Base-by-base conservation (phyloP, 2,329 filamentous ascomycete genomes). In the Aspergillus sp. region DNA sequence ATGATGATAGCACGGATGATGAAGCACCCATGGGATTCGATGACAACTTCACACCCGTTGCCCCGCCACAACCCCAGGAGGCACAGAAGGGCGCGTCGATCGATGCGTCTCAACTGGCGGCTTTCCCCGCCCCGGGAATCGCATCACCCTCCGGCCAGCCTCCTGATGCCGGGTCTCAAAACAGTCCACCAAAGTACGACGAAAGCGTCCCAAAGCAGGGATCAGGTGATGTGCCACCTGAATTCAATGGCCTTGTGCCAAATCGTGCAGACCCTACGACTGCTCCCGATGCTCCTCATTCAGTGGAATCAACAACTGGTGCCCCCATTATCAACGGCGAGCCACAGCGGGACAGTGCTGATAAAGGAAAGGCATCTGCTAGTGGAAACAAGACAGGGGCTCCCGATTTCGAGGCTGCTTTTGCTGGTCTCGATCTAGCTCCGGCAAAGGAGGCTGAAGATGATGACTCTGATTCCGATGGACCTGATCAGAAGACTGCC, bases 21-120 rank as follows among this genome's bases (percentile, higher is more conserved):
- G 89, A 88, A 34, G 71, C 56, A 6, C 60, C 59, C 28, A 46
- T 70, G 56, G 89, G 90, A 0, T 97, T 97, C 60, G 91, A 94
- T 39, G 93, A 98, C 61, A 85, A 96, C 65, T 97, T 97, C 62
- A 84, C 86, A 0, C 82, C 87, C 10, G 77, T 79, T 28, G 76
- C 71, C 35, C 67, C 74, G 1, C 56, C 58, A 5, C 57, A 54
- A 37, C 47, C 47, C n/a, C 52, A 60, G 36, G 55, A 56, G 26
- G 56, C 55, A 32, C 48, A 56, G 37, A 54, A 56, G 47, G 58
- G 51, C 29, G 60, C 59, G 47, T 61, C 50, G 41, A 69, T 60
- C 47, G 71, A 58, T 51, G 67, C 53, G 47, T 62, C 59, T 53
- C 66, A 60, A 47, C 60, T 64, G 50, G 52, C 59, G 51, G 48